These are phyloP conservation scores for Fragaria nilgerrensis DNA, from an alignment of 306 rosid genomes.

Conservation along the genomic window DNA sequence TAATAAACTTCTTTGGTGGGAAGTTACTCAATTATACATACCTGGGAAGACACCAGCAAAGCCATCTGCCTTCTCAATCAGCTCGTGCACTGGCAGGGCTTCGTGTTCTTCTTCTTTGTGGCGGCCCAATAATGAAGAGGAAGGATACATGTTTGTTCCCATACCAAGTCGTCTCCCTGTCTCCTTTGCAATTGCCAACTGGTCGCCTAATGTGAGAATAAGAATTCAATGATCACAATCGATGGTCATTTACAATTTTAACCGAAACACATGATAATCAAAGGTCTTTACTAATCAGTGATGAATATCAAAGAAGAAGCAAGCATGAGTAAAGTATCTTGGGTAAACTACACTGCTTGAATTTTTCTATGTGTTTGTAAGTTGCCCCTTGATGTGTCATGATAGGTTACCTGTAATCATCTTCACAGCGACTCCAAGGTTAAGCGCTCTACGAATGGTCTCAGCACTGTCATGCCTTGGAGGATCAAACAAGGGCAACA, in stretches of 20 bases:
- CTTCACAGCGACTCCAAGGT: slow-evolving; percentile 85
- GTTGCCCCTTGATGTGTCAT: not conserved
- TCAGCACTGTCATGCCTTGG: slow-evolving; percentile 93
- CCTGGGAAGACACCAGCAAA: slow-evolving; percentile 93
- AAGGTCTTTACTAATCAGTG: not conserved
- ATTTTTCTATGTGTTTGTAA: not conserved
- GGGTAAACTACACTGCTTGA: not conserved
- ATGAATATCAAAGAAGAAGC: not conserved
- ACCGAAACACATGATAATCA: not conserved
- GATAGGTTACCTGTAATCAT: slow-evolving; percentile 74
- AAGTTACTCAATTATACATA: slow-evolving; percentile 28
- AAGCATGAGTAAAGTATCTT: not conserved
- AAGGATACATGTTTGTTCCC: slow-evolving; percentile 96
- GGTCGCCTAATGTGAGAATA: slow-evolving; percentile 58
- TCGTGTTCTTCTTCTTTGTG: slow-evolving; percentile 56
- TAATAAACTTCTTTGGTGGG: not conserved
- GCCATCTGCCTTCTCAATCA: slow-evolving; percentile 87
- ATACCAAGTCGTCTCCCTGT: slow-evolving; percentile 88
- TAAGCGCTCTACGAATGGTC: slow-evolving; percentile 82
- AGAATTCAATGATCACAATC: slow-evolving; percentile 13
- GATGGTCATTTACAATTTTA: slow-evolving; percentile 15
- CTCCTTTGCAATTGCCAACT: slow-evolving; percentile 86
- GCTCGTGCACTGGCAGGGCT: slow-evolving; percentile 77
- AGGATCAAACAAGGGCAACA: slow-evolving; percentile 89
- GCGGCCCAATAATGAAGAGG: slow-evolving; percentile 72